A percentile compares a stretch with the other conserved stretches of the same genome.
Conservation (phyloP, 192 early-diverging fungal species). For the Oehlia diaphana region DNA sequence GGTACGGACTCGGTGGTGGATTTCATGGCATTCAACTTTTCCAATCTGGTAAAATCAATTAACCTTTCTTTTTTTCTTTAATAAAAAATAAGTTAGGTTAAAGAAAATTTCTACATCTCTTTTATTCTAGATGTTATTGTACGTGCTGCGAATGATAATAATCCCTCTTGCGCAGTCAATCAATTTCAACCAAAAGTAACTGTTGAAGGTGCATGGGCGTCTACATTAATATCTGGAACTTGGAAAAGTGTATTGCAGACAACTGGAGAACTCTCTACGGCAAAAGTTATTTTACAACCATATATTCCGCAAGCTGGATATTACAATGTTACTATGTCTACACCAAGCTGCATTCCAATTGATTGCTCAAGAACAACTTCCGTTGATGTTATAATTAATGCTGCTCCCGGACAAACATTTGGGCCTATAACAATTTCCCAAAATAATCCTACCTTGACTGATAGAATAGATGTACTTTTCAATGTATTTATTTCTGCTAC, state of each 20-base stretch:
- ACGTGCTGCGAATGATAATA: not conserved
- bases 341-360: conserved; percentile 50
- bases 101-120: not conserved
- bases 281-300: conserved; percentile 38
- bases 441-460: conserved; percentile 34
- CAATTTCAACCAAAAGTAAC: conserved; percentile 7
- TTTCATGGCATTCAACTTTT: conserved; percentile 40
- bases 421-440: conserved; percentile 43
- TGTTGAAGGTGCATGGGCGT: not conserved
- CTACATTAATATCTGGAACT: not conserved
- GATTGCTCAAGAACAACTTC: conserved; percentile 6
- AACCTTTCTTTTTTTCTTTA: not conserved
- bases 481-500: conserved; percentile 51
- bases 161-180: not conserved
- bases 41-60: conserved; percentile 27
- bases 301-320: conserved; percentile 61
- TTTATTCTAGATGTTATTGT: conserved; percentile 24
- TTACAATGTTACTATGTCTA: conserved; percentile 55
- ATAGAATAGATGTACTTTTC: conserved; percentile 48
- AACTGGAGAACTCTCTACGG: not conserved
- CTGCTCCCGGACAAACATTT: conserved; percentile 33
- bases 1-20: conserved; percentile 50
- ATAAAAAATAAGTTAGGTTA: not conserved
- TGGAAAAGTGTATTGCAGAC: conserved; percentile 17
- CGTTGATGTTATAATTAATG: conserved; percentile 38